Evolutionary conservation across 2,329 filamentous ascomycete species (phyloP).

Genomic region (Paecilomyces dactylethromorphus): DNA sequence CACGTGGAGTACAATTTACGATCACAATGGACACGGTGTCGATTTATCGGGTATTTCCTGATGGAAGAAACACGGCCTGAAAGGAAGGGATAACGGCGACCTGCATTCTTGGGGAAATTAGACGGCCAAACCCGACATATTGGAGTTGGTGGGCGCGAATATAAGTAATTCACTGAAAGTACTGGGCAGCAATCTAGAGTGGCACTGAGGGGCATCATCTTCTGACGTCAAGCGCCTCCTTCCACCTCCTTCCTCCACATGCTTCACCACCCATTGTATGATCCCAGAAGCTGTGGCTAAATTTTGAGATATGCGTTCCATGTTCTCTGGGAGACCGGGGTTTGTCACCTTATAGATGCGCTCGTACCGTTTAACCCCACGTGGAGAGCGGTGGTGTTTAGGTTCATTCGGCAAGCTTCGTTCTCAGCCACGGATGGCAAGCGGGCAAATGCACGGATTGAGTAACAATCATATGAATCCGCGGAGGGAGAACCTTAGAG

Average conservation of each 20-base stretch:
- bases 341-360: no score
- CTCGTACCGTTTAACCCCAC: not conserved
- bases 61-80: not conserved
- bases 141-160: no score
- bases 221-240: not conserved
- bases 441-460: not conserved
- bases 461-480: not conserved
- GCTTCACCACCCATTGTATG: not conserved
- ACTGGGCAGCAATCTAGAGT: not conserved
- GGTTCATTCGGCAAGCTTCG: not conserved
- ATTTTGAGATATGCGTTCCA: no score
- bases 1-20: constrained; percentile 27
- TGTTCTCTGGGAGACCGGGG: no score
- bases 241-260: not conserved
- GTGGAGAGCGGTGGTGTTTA: not conserved
- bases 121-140: no score
- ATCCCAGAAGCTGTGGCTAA: not conserved
- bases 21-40: not conserved
- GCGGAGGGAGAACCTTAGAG: not conserved
- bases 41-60: not conserved
- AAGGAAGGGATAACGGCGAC: not conserved
- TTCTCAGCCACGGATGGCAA: not conserved
- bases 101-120: not conserved
- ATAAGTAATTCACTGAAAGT: no score
- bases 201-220: not conserved